These are phyloP conservation scores for Tetradesmus obliquus DNA, from an alignment of 139 green algal species.

Conservation along the genomic window DNA sequence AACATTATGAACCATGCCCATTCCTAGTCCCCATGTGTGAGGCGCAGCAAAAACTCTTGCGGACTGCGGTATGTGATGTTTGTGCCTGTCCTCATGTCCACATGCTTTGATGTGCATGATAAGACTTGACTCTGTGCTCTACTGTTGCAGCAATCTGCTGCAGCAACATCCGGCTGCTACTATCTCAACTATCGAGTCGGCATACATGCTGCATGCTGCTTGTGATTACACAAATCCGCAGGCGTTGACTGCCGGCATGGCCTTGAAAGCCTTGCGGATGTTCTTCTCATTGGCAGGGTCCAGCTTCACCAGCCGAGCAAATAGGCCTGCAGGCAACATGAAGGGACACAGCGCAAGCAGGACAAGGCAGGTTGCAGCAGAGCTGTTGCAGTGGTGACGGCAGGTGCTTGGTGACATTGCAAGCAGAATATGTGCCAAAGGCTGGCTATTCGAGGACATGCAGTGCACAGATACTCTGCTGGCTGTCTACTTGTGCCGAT, in stretches of 20 bases:
- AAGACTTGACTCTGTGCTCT: too few species aligned
- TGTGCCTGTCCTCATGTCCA: too few species aligned
- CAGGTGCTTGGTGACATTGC: not conserved
- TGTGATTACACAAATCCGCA: slow-evolving; percentile 27
- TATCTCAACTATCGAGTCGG: not conserved
- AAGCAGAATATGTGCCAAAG: not conserved
- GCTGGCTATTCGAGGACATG: not conserved
- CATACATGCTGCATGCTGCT: not conserved
- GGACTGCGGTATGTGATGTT: not conserved
- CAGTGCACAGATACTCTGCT: too few species aligned
- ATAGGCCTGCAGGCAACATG: slow-evolving; percentile 19
- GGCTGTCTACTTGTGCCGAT: not conserved
- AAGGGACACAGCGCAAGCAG: not conserved
- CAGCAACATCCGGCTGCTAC: not conserved
- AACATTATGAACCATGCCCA: not conserved
- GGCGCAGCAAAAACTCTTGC: too few species aligned
- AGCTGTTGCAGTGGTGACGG: not conserved
- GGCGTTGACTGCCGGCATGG: slow-evolving; percentile 4
- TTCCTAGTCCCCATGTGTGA: not conserved
- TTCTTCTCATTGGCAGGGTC: slow-evolving; percentile 5
- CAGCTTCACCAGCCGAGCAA: slow-evolving; percentile 1
- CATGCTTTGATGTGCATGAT: too few species aligned
- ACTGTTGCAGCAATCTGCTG: too few species aligned
- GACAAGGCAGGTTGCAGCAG: not conserved
- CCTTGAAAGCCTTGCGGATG: slow-evolving; percentile 5